Evolutionary conservation across 257 asterid species (phyloP).

Genomic region (Nicotiana tabacum): DNA sequence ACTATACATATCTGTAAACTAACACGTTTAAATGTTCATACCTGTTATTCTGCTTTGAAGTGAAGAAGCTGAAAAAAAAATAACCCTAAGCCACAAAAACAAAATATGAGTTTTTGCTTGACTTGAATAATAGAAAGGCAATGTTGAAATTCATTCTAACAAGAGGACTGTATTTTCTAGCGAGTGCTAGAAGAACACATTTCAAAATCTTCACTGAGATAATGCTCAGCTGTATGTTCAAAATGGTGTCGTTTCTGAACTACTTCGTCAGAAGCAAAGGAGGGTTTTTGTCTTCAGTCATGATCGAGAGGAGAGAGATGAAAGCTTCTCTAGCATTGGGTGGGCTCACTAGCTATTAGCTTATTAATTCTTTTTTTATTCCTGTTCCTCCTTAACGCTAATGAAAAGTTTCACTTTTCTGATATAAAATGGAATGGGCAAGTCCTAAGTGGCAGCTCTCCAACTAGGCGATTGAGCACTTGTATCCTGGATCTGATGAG

Average conservation of each 20-base stretch:
- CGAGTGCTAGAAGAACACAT: neutral
- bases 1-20: too few species aligned
- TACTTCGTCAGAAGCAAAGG: neutral
- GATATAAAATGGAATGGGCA: neutral
- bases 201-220: neutral
- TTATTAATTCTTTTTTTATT: neutral
- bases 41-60: neutral
- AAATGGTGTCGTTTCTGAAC: neutral
- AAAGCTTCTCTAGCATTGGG: neutral
- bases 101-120: neutral
- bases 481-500: neutral
- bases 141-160: neutral
- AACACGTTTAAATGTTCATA: neutral
- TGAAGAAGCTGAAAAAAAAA: neutral
- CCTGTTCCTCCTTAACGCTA: neutral
- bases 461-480: neutral
- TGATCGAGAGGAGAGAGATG: neutral
- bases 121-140: neutral
- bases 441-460: neutral
- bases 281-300: neutral
- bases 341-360: neutral
- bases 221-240: neutral
- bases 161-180: neutral
- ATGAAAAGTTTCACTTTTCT: neutral
- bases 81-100: neutral